Base-by-base conservation (phyloP, 352 stramenopile species). In the Pythium rhizo-oryzae region DNA sequence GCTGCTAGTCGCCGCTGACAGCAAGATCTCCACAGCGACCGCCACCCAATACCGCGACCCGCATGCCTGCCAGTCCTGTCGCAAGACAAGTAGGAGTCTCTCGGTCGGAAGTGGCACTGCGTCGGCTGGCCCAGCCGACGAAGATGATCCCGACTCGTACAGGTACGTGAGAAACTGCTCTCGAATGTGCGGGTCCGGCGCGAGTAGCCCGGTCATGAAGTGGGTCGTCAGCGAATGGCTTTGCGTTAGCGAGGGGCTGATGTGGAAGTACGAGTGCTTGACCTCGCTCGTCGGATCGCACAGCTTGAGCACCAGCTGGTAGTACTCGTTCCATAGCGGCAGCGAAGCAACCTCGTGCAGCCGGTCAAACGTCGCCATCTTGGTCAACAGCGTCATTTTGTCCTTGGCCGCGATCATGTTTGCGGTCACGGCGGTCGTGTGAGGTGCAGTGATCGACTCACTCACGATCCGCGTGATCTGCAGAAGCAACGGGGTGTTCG, bases 331-430 rank as follows among this genome's bases (percentile, higher is more conserved):
- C 49, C 87, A 87, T 19, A 97, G 67, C 24, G 89, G 89, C 49
- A 94, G 71, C 35, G 89, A 84, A 13, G 89, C 87, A 35, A 96
- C 93, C 56, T 97, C 89, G 52, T 93, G 92, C 8, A 97, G 59
- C 9, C 89, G 82, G 46, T 97, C 87, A 59, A 97, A 95, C 15
- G 79, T 86, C 11, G 81, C 73, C 87, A 97, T 95, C 72, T 97
- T 97, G 37, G 72, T 87, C 5, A 97, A 72, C 61, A 97, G 66
- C 30, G 84, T 86, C 82, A 94, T 92, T 49, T 95, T 96, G 72
- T 97, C 89, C 69, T 97, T 97, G 35, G 86, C 78, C 6, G 85
- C 85, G 52, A 97, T 77, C n/a, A 94, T 58, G 60, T 93, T 84
- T 19, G 84, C 74, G 24, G 75, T 67, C 19, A 81, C 65, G 4